Base-by-base conservation (phyloP, 306 rosid species). In the Quercus aquifolioides region DNA sequence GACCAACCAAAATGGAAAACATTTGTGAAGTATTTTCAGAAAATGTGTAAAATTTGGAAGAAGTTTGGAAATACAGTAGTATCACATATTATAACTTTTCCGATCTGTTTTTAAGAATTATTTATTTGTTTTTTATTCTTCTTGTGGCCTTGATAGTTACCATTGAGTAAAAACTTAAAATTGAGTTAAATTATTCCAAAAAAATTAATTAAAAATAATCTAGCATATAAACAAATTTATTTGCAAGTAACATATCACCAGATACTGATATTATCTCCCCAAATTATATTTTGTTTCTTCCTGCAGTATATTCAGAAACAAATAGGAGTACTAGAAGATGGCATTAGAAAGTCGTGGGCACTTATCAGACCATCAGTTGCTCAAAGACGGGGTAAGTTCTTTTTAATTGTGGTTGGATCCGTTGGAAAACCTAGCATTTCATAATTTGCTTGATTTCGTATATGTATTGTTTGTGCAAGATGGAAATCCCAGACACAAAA, bases 231-330 rank as follows among this genome's bases (percentile, higher is more conserved):
- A 11, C 54, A 49, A 49, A 10, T 49, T 49, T 49, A 21, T 59
- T 23, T 35, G 72, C 72, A 10, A 17, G 26, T 4, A 67, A 33
- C 69, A 19, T 35, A 67, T 67, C 49, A 67, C 35, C 51, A 67
- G 19, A 59, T 59, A 4, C 72, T 8, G 21, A 6, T 65, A 31
- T 31, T 30, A 8, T 65, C 41, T 23, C 70, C 35, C 26, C 55
- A 41, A 17, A 17, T 18, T 43, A 75, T 41, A 31, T 67, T 20
- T 58, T 78, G 73, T 70, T 55, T 80, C 70, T 62, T 63, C 38
- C 58, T 82, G 92, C 87, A 88, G 92, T 88, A 82, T 78, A 84
- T 88, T 74, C 83, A 78, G 64, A 86, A 84, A 64, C 92, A 88
- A 65, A 82, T 84, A 33, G 80, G 78, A 68, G 26, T 63, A 6